These are phyloP conservation scores for Coffea canephora DNA, from an alignment of 257 asterid species.

Conservation along the genomic window DNA sequence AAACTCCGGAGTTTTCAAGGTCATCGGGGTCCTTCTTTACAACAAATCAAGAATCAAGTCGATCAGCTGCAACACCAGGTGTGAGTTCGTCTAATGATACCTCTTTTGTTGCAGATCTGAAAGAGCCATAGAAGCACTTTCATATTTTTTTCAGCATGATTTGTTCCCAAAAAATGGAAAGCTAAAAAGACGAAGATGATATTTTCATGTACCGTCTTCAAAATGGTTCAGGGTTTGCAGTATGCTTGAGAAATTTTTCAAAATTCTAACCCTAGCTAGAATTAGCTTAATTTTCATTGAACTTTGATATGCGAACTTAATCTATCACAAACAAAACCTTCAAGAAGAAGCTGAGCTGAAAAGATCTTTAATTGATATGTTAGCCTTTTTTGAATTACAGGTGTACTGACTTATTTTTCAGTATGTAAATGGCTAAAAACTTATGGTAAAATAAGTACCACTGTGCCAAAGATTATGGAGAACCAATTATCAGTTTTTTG, in stretches of 20 bases:
- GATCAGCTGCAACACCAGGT: slow-evolving; percentile 20
- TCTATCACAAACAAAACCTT: neutral
- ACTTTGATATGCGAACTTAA: neutral
- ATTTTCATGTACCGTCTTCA: slow-evolving; percentile 1
- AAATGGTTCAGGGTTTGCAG: neutral
- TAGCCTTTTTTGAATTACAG: neutral
- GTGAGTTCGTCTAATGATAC: slow-evolving; percentile 35
- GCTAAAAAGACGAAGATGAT: neutral
- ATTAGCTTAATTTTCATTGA: slow-evolving; percentile 11
- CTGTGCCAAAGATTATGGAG: neutral
- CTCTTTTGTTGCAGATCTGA: slow-evolving; percentile 17
- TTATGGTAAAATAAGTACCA: neutral
- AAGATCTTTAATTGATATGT: neutral
- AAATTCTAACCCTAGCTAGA: slow-evolving; percentile 11
- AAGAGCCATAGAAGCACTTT: neutral
- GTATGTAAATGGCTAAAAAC: neutral
- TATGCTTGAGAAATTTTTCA: neutral
- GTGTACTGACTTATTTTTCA: neutral
- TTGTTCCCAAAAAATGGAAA: neutral
- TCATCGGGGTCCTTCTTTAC: slow-evolving; percentile 1
- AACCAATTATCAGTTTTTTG: neutral
- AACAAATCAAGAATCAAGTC: slow-evolving; percentile 11
- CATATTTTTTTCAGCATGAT: neutral
- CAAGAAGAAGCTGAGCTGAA: neutral
- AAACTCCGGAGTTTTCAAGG: slow-evolving; percentile 9